Conservation (phyloP, 352 stramenopile genomes). For the Pythium scleroteichum region DNA sequence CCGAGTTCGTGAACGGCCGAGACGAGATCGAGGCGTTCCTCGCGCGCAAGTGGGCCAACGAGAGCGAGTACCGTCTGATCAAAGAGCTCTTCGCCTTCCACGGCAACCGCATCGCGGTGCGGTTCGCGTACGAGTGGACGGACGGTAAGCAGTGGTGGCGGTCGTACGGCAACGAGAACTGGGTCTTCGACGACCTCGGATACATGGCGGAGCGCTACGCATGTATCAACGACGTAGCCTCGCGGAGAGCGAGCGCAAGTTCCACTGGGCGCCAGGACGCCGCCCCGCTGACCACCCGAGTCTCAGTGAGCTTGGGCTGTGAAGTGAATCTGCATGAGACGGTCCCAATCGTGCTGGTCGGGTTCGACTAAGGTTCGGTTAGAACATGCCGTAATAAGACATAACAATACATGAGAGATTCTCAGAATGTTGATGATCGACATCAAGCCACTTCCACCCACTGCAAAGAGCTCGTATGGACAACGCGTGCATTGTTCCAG, state of each 20-base stretch:
- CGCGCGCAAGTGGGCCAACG: conserved; percentile 65
- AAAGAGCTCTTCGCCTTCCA: conserved; percentile 88
- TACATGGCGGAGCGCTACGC: conserved; percentile 87
- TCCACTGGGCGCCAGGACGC: no score
- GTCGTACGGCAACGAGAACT: conserved; percentile 90
- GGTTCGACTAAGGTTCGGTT: no score
- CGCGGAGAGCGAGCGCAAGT: no score
- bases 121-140: conserved; percentile 88
- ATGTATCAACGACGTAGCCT: conserved; percentile 86
- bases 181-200: conserved; percentile 82
- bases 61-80: conserved; percentile 87
- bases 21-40: conserved; percentile 81
- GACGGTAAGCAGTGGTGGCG: conserved; percentile 75
- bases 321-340: no score
- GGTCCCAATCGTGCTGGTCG: no score
- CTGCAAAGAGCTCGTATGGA: no score
- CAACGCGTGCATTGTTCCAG: no score
- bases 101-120: conserved; percentile 85
- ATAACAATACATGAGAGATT: no score
- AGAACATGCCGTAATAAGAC: no score
- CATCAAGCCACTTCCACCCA: no score
- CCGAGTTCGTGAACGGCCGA: conserved; percentile 75
- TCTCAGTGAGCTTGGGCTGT: no score
- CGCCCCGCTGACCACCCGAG: conserved; percentile 42
- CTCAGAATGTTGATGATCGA: no score